Evolutionary conservation across 108 stramenopile species (phyloP), one percentile per base, ranked within the genome.

Genomic region (Pseudonitzschia multistriata): DNA sequence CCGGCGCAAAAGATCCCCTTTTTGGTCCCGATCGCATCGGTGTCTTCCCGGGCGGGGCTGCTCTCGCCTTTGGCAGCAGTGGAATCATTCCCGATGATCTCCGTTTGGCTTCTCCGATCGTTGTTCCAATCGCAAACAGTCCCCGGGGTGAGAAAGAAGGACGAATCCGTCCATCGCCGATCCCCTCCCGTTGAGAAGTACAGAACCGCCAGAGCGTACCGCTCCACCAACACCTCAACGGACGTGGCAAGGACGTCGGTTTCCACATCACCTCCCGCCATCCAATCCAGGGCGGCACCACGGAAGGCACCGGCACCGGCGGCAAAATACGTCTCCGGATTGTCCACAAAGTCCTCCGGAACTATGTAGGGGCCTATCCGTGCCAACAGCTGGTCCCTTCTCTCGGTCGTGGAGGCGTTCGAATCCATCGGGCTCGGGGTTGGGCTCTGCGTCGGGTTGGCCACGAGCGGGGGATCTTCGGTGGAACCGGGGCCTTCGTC

Each of bases 101-200:
- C 31, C 5, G 10, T 33, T 19, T 39, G 6, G n/a, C 28, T 49
- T 2, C 7, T 21, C 15, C 3, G 14, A 0, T 53, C 68, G 50
- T 42, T 53, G 55, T 69, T 69, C 68, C 68, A 69, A 5, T 40
- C 36, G 21, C 68, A 69, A 5, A 69, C 54, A 24, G 21, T 45
- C 13, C 27, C 29, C 7, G 63, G 47, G 17, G 35, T 64, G 11
- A 67, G 45, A n/a, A 67, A 67, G 17, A 22, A 35, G 66, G 35
- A 22, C 27, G 29, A 30, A 29, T 67, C 49, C 6, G 48, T 67
- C 66, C 66, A 67, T 25, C 2, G 14, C 28, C 25, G 29, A 5
- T 5, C 5, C 45, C 48, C 48, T 29, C 66, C 66, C 34, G 66
- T 67, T 14, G 66, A 67, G 52, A 19, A 67, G 66, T 52, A 67